Base-by-base conservation (phyloP, 2,329 filamentous ascomycete genomes). In the Cercospora sp. region DNA sequence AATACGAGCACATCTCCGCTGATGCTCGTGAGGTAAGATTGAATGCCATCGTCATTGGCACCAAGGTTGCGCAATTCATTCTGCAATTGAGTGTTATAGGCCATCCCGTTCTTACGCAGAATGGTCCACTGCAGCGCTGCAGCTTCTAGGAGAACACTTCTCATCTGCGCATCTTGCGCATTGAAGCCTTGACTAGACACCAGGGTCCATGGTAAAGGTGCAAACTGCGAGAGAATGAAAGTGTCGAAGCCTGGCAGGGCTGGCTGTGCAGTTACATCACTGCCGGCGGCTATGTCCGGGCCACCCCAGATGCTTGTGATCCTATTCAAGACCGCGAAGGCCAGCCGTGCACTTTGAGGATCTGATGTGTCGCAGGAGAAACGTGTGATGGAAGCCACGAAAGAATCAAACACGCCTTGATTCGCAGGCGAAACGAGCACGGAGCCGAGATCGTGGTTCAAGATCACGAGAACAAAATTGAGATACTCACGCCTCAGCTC, bases 271-370 rank as follows among this genome's bases (percentile, higher is more conserved):
- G 85, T 81, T 2, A 85, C 85, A 66, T 13, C 84, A 81, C 64
- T 43, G n/a, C 64, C 43, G 18, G 21, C 28, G 16, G 80, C 72
- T 55, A 88, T 81, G 71, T 97, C 92, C 1, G 93, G 91, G 0
- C 94, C 95, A 66, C 95, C 94, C 94, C 95, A 99, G 49, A 93
- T 89, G 32, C 86, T 84, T 8, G 90, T 92, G 90, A 99, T 97
- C 71, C 89, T 90, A 24, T 87, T 86, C 75, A 99, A 86, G 12
- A 97, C 89, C 21, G 88, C 89, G 74, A 98, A 94, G 0, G 94
- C 92, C 69, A 97, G 88, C 57, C 89, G 88, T 45, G 88, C 88
- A 0, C 86, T 90, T 12, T 85, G 85, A 53, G 87, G 87, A 74
- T 91, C 89, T 3, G 86, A 84, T 18, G 93, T 85, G 53, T 94